Evolutionary conservation across 768 basidiomycete species (phyloP), one percentile per base, ranked within the genome.

Genomic region (Russula emetica): DNA sequence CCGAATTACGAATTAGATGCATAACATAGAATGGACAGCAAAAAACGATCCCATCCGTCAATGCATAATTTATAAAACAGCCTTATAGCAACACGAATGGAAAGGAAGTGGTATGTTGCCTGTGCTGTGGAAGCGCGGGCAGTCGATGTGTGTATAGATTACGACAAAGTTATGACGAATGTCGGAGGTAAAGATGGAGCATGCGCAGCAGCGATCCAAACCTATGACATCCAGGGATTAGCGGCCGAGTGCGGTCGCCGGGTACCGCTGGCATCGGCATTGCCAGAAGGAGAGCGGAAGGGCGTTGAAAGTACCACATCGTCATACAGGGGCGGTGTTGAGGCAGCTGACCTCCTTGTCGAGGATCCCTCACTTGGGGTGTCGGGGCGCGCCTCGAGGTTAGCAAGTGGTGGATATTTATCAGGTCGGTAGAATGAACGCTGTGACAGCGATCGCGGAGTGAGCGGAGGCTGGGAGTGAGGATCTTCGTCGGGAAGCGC

Each of bases 31-130:
- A 44, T 50, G 32, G 54, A 64, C 24, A 51, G 32, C 55, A 57
- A 34, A 51, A 30, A 24, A 52, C 60, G 24, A 18, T 51, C 42
- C 20, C 8, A 24, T 65, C 32, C 32, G 50, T 70, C 69, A 50
- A 22, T 24, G 38, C 34, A 22, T 20, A 34, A 75, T 72, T 40
- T 40, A 73, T 76, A 55, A 68, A 71, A 64, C 75, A 69, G 70
- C 24, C 20, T 63, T 66, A 66, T 62, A 56, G 67, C 71, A 67
- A 64, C 61, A 52, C 52, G 50, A 64, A 63, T 54, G 26, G 2
- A 44, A 50, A n/a, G 44, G 24, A 55, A 47, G 47, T 65, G 64
- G 61, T 66, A 56, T 61, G 53, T n/a, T 24, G 30, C 32, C 24
- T 57, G 59, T 22, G 45, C 34, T 28, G 10, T 49, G 47, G 47